Evolutionary conservation across 495 filamentous ascomycete species (phyloP), one percentile per base, ranked within the genome.

Genomic region (Parmelia sp.): DNA sequence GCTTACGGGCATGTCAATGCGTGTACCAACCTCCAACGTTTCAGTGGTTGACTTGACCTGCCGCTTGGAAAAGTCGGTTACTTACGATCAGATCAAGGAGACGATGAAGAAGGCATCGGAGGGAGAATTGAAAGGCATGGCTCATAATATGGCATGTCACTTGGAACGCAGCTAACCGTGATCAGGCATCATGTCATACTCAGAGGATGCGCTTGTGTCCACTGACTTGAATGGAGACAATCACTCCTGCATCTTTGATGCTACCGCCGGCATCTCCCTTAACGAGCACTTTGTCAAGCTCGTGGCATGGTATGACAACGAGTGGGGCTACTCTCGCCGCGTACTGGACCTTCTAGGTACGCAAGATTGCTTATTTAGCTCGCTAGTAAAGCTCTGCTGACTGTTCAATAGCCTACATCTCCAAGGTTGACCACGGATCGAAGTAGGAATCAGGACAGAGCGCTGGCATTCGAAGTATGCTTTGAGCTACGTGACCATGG

Each of bases 271-370:
- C 86, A 97, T 98, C 78, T 88, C 92, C 69, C 87, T 98, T 66
- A 98, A 98, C 87, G 76, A 89, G 69, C 90, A 97, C 85, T 98
- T 98, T 81, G 87, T 97, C 84, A 98, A 98, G 88, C 84, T 98
- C 47, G 87, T 98, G 75, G 86, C 88, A 72, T 98, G 94, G 94
- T 98, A 98, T 82, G 93, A 97, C 85, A 91, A 90, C 79, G 88
- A 90, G 81, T 90, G 88, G 88, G 94, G 93, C 72, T 98, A 98
- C 88, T 95, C 90, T 78, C 92, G 91, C 82, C 94, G 94, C 88
- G 95, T 97, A 68, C 84, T 97, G 68, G 94, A 98, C 79, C 92
- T 98, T 73, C 82, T 98, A 65, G 68, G 80, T 83, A 78, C 72
- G 79, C 70, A 49, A 44, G 44, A 55, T 21, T n/a, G 15, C 15